These are phyloP conservation scores for Microbotryomycetes sp. DNA, from an alignment of 1,284 basidiomycete genomes.

Conservation along the genomic window DNA sequence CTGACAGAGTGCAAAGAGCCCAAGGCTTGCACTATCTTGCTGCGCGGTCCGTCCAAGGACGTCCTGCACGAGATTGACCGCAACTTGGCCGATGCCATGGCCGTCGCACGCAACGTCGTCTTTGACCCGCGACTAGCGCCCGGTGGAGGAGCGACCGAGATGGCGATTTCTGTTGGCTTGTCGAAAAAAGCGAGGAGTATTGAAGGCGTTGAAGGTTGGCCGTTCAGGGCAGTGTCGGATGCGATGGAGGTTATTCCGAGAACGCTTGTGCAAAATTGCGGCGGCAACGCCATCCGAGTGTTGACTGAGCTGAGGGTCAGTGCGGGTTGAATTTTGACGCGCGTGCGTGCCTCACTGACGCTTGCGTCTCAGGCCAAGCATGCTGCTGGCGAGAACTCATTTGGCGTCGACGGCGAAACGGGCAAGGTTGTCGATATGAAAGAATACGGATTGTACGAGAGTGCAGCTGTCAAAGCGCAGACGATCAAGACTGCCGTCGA, in stretches of 20 bases:
- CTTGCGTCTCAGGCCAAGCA: conserved; percentile 68
- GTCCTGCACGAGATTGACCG: conserved; percentile 97
- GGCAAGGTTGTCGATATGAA: conserved; percentile 97
- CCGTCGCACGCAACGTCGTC: conserved; percentile 90
- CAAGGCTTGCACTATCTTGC: conserved; percentile 95
- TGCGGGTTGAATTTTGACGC: conserved; percentile 27
- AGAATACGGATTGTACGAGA: conserved; percentile 85
- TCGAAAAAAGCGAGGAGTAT: conserved; percentile 73
- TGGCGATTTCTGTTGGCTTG: conserved; percentile 88
- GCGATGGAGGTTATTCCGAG: conserved; percentile 97
- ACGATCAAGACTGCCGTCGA: conserved; percentile 96
- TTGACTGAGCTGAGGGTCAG: conserved; percentile 79
- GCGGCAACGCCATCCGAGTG: conserved; percentile 87
- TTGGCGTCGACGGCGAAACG: conserved; percentile 90
- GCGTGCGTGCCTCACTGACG: not conserved
- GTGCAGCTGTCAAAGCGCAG: conserved; percentile 94
- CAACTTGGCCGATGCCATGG: conserved; percentile 96
- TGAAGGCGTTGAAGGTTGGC: conserved; percentile 79
- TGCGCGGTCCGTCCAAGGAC: conserved; percentile 97
- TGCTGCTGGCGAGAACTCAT: conserved; percentile 78
- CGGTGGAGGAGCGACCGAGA: conserved; percentile 94
- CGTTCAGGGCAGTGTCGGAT: conserved; percentile 85
- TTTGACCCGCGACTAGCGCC: conserved; percentile 90
- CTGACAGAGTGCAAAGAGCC: conserved; percentile 84
- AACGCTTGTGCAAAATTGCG: conserved; percentile 90